Evolutionary conservation across 108 stramenopile genomes (phyloP).

Genomic region (Pseudonitzschia multiseries): DNA sequence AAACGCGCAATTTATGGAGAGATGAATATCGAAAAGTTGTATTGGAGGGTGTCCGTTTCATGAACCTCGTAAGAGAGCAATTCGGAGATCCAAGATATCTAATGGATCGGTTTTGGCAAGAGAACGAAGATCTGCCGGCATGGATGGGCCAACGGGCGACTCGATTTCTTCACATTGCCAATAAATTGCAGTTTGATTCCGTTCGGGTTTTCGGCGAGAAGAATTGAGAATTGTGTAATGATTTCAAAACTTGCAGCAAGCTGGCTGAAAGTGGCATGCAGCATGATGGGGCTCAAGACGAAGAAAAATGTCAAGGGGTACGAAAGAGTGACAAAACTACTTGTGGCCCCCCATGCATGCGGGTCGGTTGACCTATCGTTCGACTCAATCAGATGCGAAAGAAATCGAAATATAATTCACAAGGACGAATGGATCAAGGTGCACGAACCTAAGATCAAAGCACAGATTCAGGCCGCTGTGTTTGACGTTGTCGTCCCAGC

Average conservation of each 20-base stretch:
- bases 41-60: conserved; percentile 45
- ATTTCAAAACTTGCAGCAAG: conserved; percentile 57
- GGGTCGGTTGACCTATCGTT: conserved; percentile 42
- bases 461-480: conserved; percentile 24
- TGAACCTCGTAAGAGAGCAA: conserved; percentile 30
- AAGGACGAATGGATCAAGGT: conserved; percentile 41
- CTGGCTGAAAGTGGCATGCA: conserved; percentile 51
- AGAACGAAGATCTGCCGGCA: conserved; percentile 41
- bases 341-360: conserved; percentile 41
- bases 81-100: conserved; percentile 41
- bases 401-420: conserved; percentile 42
- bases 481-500: conserved; percentile 11
- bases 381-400: conserved; percentile 42
- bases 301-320: conserved; percentile 45
- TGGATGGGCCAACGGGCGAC: conserved; percentile 62
- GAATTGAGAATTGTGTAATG: conserved; percentile 39
- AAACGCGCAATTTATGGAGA: conserved; percentile 54
- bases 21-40: conserved; percentile 54
- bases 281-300: conserved; percentile 40
- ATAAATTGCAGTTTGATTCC: conserved; percentile 37
- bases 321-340: conserved; percentile 37
- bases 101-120: conserved; percentile 44
- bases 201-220: conserved; percentile 31
- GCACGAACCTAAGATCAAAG: conserved; percentile 34
- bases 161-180: conserved; percentile 51